phyloP scores from a whole-genome alignment of 2,329 filamentous ascomycete species.

The Penicillium sclerotiorum region DNA sequence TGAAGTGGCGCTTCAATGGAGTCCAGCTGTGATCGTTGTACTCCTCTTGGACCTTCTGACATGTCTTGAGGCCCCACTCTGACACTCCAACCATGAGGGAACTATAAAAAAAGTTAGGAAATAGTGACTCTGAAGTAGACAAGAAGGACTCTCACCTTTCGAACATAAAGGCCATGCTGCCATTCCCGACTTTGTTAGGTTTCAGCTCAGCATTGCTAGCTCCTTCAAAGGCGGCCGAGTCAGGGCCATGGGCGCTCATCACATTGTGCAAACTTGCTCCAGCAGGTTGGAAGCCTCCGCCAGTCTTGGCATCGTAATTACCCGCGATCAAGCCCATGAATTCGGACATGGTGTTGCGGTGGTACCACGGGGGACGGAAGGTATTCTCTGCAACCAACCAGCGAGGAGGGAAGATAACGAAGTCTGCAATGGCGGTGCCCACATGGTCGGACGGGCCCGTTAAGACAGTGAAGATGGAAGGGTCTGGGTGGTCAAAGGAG shows the following conservation, averaged over 20 bases:
- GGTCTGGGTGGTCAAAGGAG: slow-evolving; percentile 76
- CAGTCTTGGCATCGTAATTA: slow-evolving; percentile 62
- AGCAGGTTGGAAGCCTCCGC: slow-evolving; percentile 61
- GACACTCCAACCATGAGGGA: slow-evolving; percentile 71
- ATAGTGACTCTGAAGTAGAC: neutral
- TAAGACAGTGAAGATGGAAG: slow-evolving; percentile 72
- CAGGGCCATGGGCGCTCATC: slow-evolving; percentile 69
- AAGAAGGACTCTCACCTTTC: slow-evolving; percentile 54
- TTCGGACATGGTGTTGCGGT: slow-evolving; percentile 67
- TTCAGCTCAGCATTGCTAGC: slow-evolving; percentile 57
- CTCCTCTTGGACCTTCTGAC: slow-evolving; percentile 68
- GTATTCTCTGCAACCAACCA: slow-evolving; percentile 65
- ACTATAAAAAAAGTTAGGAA: slow-evolving; percentile 43
- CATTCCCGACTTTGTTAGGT: slow-evolving; percentile 60
- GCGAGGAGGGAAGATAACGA: slow-evolving; percentile 66
- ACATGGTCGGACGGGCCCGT: slow-evolving; percentile 59
- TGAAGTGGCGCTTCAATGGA: slow-evolving; percentile 65
- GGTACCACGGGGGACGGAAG: slow-evolving; percentile 65
- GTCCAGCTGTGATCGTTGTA: slow-evolving; percentile 85
- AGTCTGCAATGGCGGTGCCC: slow-evolving; percentile 67
- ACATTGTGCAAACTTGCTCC: slow-evolving; percentile 69
- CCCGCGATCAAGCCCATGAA: slow-evolving; percentile 68
- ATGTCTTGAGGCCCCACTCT: slow-evolving; percentile 72
- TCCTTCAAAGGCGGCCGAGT: slow-evolving; percentile 58
- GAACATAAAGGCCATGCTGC: slow-evolving; percentile 67